Conservation (phyloP, 352 stramenopile genomes). For the Phytopythium oedochilum region DNA sequence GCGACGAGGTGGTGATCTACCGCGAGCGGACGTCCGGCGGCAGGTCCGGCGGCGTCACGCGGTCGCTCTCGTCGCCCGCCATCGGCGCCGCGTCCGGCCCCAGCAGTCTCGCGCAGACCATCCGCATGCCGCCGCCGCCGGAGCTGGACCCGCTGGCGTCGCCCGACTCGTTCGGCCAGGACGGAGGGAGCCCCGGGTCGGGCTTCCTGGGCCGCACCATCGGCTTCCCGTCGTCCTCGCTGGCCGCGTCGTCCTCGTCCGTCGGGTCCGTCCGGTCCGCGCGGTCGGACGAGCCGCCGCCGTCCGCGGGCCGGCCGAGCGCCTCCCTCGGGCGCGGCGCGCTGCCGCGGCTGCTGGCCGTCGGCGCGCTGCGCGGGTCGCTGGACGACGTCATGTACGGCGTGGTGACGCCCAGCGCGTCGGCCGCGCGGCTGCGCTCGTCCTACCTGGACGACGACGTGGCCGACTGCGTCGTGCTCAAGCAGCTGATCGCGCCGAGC, state of each 20-base stretch:
- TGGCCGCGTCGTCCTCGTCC: no score
- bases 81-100: slow-evolving; percentile 6
- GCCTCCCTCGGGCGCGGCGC: not conserved
- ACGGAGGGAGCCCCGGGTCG: not conserved
- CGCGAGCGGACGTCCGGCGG: slow-evolving; percentile 20
- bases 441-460: slow-evolving; percentile 52
- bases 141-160: slow-evolving; percentile 1
- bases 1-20: slow-evolving; percentile 42
- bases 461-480: slow-evolving; percentile 37
- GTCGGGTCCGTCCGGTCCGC: not conserved
- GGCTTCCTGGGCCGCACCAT: slow-evolving; percentile 5
- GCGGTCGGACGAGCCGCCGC: not conserved
- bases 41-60: slow-evolving; percentile 3
- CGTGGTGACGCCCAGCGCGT: slow-evolving; percentile 32
- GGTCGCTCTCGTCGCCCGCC: slow-evolving; percentile 9
- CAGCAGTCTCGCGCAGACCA: slow-evolving; percentile 6
- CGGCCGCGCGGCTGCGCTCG: slow-evolving; percentile 27
- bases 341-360: slow-evolving; percentile 27
- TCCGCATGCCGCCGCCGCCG: slow-evolving; percentile 3
- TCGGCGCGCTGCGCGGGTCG: slow-evolving; percentile 32
- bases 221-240: slow-evolving; percentile 7
- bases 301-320: not conserved
- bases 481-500: slow-evolving; percentile 34
- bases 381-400: slow-evolving; percentile 64
- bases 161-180: not conserved